A percentile compares a stretch with the other conserved stretches of the same genome.
Conservation (phyloP, 441 rosid genomes). For the Geranium incanum region DNA sequence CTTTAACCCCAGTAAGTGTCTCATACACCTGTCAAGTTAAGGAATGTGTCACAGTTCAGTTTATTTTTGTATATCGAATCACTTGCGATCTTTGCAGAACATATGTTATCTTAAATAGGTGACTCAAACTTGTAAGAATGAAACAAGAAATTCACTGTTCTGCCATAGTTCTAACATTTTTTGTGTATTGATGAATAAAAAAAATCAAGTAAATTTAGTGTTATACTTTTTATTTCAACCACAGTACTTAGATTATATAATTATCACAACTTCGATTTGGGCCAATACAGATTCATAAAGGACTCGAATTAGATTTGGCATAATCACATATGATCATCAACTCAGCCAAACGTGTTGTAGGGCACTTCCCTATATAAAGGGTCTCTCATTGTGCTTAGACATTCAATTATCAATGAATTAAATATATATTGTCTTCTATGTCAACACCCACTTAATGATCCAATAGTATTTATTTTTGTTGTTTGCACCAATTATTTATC, state of each 20-base stretch:
- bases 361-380: too few relatives aligned
- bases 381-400: too few relatives aligned
- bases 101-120: neutral
- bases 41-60: conserved; percentile 13
- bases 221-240: neutral
- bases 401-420: too few relatives aligned
- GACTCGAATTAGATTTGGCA: neutral
- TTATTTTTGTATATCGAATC: conserved; percentile 9
- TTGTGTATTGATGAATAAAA: neutral
- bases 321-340: neutral
- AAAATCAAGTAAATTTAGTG: too few relatives aligned
- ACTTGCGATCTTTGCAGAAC: neutral
- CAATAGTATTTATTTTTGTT: too few relatives aligned
- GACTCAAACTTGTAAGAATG: neutral
- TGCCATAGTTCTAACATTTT: neutral
- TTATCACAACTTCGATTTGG: neutral
- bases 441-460: too few relatives aligned
- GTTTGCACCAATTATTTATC: neutral
- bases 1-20: conserved; percentile 69
- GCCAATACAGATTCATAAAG: neutral
- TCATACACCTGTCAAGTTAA: conserved; percentile 61
- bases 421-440: too few relatives aligned
- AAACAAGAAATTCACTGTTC: neutral
- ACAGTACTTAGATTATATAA: neutral
- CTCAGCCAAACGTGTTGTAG: neutral